Evolutionary conservation across 2,329 filamentous ascomycete genomes (phyloP).

Genomic region (Exophiala dermatitidis): DNA sequence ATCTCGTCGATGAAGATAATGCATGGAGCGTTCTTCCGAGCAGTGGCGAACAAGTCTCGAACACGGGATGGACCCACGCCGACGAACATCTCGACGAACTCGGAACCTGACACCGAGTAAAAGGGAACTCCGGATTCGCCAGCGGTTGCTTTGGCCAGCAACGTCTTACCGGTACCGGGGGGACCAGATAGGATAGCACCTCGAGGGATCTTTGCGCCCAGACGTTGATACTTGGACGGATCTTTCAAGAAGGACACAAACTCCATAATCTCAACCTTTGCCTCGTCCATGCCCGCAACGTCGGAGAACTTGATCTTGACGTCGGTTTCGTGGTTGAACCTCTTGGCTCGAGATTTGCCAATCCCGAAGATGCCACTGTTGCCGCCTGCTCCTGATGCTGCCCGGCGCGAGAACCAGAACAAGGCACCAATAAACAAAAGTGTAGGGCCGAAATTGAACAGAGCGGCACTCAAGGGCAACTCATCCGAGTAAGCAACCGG

Average conservation of each 20-base stretch:
- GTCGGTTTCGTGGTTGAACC: conserved; percentile 94
- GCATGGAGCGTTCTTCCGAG: conserved; percentile 91
- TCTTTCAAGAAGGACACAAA: conserved; percentile 96
- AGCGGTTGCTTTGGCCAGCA: conserved; percentile 93
- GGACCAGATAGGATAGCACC: conserved; percentile 96
- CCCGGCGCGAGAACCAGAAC: conserved; percentile 70
- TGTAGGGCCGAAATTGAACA: conserved; percentile 80
- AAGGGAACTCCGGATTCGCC: conserved; percentile 96
- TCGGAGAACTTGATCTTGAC: conserved; percentile 96
- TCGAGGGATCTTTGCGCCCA: conserved; percentile 95
- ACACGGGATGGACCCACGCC: conserved; percentile 95
- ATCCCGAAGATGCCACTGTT: conserved; percentile 86
- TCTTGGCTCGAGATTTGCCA: conserved; percentile 89
- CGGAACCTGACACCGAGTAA: conserved; percentile 95
- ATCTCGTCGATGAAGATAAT: conserved; percentile 99
- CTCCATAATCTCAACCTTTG: conserved; percentile 97
- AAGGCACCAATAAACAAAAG: conserved; percentile 77
- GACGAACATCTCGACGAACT: conserved; percentile 99
- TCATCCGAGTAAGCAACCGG: conserved; percentile 82
- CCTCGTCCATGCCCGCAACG: conserved; percentile 96
- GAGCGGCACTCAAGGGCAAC: conserved; percentile 61
- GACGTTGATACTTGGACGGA: conserved; percentile 81
- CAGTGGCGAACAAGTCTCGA: conserved; percentile 86
- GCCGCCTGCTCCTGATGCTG: conserved; percentile 58
- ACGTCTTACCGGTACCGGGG: conserved; percentile 94